These are phyloP conservation scores for Saccharomyces hybrid DNA, from an alignment of 1,139 yeast species.

Conservation along the genomic window DNA sequence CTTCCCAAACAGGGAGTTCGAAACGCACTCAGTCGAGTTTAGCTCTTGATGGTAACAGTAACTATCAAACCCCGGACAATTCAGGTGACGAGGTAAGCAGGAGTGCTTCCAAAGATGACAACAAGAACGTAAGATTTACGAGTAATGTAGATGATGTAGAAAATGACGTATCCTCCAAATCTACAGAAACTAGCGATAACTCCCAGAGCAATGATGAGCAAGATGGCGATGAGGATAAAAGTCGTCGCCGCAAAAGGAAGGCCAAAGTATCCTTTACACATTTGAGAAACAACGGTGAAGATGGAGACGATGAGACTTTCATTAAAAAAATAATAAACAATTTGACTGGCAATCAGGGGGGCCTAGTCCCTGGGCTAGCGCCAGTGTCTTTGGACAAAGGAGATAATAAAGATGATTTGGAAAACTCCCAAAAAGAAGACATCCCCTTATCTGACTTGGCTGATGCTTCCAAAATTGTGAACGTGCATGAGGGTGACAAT, in stretches of 20 bases:
- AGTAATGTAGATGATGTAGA: slow-evolving; percentile 6
- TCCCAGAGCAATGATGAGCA: slow-evolving; percentile 6
- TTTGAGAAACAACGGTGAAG: slow-evolving; percentile 15
- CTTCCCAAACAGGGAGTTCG: neutral
- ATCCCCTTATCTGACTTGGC: slow-evolving; percentile 19
- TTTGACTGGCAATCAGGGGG: slow-evolving; percentile 25
- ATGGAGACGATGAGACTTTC: slow-evolving; percentile 18
- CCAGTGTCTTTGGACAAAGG: slow-evolving; percentile 6
- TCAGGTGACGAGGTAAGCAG: neutral
- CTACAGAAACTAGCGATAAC: neutral
- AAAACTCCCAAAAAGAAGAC: slow-evolving; percentile 13
- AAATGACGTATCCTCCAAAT: slow-evolving; percentile 3
- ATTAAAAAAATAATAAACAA: slow-evolving; percentile 25
- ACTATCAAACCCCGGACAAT: neutral
- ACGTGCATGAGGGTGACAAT: slow-evolving; percentile 20
- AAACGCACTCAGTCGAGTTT: neutral
- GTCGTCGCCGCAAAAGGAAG: slow-evolving; percentile 8
- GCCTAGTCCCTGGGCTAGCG: slow-evolving; percentile 29
- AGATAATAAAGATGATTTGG: slow-evolving; percentile 7
- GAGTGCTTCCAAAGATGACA: neutral
- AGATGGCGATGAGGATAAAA: slow-evolving; percentile 17
- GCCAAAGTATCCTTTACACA: slow-evolving; percentile 14
- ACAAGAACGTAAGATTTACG: slow-evolving; percentile 13
- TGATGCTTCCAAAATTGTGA: slow-evolving; percentile 28
- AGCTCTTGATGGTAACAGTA: neutral